These are phyloP conservation scores for Medicago lupulina DNA, from an alignment of 306 rosid genomes.

Conservation along the genomic window DNA sequence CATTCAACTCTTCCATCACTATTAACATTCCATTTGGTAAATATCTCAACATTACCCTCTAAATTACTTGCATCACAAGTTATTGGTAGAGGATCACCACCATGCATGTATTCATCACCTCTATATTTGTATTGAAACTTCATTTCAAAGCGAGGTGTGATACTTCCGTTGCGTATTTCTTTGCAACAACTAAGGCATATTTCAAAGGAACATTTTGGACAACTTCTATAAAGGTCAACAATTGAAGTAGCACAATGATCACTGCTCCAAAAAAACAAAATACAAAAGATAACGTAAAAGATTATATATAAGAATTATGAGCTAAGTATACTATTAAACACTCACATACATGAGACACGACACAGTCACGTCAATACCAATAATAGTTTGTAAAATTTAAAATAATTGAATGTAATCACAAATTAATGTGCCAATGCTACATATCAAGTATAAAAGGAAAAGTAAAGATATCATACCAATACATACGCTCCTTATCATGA, in stretches of 20 bases:
- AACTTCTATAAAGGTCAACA: conserved; percentile 70
- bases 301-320: no score
- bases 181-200: conserved; percentile 69
- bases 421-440: background rate
- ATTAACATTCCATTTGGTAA: conserved; percentile 52
- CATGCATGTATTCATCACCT: conserved; percentile 76
- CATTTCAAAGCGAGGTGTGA: conserved; percentile 45
- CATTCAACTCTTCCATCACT: conserved; percentile 57
- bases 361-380: background rate
- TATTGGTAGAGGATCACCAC: conserved; percentile 53
- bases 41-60: conserved; percentile 29
- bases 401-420: no score
- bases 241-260: conserved; percentile 80
- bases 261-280: conserved; percentile 46
- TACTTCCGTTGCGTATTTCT: conserved; percentile 62
- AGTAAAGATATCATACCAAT: conserved; percentile 53
- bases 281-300: background rate
- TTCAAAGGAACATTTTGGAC: conserved; percentile 68
- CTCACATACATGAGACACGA: no score
- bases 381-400: no score
- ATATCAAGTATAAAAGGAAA: background rate
- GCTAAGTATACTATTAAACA: no score
- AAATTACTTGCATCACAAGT: conserved; percentile 29
- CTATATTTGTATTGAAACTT: conserved; percentile 58
- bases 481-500: conserved; percentile 66